Evolutionary conservation across 192 early-diverging fungal species (phyloP).

Genomic region (Piromyces sp.): DNA sequence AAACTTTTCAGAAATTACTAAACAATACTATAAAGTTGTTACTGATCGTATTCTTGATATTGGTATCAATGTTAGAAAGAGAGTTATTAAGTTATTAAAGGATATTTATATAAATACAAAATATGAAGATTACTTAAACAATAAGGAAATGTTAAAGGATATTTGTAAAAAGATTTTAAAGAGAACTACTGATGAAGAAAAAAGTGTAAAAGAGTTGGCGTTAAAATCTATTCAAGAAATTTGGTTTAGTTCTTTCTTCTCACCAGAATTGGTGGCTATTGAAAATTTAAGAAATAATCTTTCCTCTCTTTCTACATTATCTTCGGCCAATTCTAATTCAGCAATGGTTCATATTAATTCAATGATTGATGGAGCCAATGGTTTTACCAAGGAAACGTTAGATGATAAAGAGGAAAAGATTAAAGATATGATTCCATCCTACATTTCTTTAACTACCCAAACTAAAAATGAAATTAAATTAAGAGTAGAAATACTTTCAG

Average conservation of each 20-base stretch:
- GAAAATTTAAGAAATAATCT: neutral
- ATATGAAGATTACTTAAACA: neutral
- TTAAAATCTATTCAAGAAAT: conserved; percentile 52
- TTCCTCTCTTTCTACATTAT: neutral
- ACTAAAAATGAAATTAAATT: neutral
- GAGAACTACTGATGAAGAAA: conserved; percentile 21
- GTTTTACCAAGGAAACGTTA: neutral
- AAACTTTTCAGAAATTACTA: conserved; percentile 30
- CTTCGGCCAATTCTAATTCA: neutral
- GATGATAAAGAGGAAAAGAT: neutral
- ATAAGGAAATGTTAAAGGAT: conserved; percentile 7
- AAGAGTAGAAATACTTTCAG: neutral
- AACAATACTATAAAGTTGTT: conserved; percentile 62
- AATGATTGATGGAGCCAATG: neutral
- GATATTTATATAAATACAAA: conserved; percentile 47
- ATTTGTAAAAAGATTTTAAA: conserved; percentile 11
- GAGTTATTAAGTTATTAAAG: conserved; percentile 57
- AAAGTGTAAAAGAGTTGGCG: conserved; percentile 42
- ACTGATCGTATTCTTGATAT: conserved; percentile 71
- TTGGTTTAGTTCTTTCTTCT: conserved; percentile 38
- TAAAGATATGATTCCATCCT: neutral
- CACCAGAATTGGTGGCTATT: neutral
- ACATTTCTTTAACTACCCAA: neutral
- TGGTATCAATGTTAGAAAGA: conserved; percentile 70
- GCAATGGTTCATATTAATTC: neutral